phyloP scores from a whole-genome alignment of 2,329 filamentous ascomycete species.

The Lasiodiplodia sp. region DNA sequence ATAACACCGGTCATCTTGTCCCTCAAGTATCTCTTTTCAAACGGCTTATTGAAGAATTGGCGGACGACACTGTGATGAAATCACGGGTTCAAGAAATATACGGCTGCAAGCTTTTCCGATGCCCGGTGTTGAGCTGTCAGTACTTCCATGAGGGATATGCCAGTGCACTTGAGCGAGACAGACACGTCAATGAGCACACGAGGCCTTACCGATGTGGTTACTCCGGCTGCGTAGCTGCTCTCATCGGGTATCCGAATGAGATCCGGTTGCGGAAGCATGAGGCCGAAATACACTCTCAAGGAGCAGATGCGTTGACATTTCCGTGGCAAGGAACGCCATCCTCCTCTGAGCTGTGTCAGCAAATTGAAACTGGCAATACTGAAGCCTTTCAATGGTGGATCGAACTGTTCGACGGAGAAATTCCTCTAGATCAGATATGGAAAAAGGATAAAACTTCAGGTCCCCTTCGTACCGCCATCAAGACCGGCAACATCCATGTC shows the following conservation, averaged over 20 bases:
- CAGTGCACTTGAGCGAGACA: not conserved
- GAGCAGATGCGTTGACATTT: not conserved
- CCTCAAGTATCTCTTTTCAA: not conserved
- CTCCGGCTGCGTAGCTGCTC: not conserved
- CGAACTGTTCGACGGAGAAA: not conserved
- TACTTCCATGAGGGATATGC: not conserved
- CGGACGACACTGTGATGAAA: not conserved
- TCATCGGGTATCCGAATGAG: not conserved
- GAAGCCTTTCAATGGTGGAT: not conserved
- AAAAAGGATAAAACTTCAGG: not conserved
- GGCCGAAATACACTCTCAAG: not conserved
- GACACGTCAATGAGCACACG: not conserved
- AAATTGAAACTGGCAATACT: not conserved
- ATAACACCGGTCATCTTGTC: not conserved
- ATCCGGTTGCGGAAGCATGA: not conserved
- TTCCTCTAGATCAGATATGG: not conserved
- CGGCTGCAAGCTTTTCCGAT: not conserved
- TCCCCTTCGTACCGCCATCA: not conserved
- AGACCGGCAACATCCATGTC: not conserved
- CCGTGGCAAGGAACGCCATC: not conserved
- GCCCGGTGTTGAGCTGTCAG: not conserved
- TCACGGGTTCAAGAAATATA: not conserved
- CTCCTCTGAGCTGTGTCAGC: not conserved
- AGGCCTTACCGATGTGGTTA: not conserved
- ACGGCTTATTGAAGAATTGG: not conserved